Conservation (phyloP, 169 alveolate species). For the Cryptosporidium sp. region DNA sequence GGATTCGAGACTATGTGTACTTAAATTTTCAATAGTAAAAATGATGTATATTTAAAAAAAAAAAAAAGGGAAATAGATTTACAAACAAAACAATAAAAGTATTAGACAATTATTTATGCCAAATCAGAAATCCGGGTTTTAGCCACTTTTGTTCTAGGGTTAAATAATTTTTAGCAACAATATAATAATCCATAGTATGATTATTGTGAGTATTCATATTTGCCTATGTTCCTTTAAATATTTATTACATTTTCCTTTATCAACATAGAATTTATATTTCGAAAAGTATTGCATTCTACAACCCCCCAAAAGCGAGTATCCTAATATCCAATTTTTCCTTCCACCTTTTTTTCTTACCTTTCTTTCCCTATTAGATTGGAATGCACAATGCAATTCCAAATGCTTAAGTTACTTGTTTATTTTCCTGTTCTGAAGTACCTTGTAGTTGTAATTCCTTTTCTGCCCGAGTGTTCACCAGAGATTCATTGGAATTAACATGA, state of each 20-base stretch:
- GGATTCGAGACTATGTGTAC: background rate
- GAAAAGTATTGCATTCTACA: background rate
- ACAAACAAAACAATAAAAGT: background rate
- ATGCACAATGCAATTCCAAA: background rate
- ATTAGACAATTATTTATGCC: background rate
- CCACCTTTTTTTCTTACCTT: constrained; percentile 1
- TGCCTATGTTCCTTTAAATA: background rate
- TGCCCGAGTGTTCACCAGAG: constrained; percentile 34
- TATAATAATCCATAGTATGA: background rate
- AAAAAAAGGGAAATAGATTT: background rate
- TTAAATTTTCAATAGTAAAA: background rate
- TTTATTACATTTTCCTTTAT: background rate
- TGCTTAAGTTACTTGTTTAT: constrained; percentile 9
- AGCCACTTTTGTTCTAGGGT: background rate
- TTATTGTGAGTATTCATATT: background rate
- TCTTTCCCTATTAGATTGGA: background rate
- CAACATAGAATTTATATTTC: background rate
- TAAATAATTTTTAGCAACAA: background rate
- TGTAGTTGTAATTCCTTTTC: constrained; percentile 39
- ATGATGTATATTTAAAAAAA: background rate
- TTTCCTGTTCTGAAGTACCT: constrained; percentile 61
- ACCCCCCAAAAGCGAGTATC: background rate
- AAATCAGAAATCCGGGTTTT: background rate
- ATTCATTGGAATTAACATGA: constrained; percentile 26
- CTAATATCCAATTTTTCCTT: background rate